Evolutionary conservation across 352 stramenopile species (phyloP).

Genomic region (Plasmopara viticola): DNA sequence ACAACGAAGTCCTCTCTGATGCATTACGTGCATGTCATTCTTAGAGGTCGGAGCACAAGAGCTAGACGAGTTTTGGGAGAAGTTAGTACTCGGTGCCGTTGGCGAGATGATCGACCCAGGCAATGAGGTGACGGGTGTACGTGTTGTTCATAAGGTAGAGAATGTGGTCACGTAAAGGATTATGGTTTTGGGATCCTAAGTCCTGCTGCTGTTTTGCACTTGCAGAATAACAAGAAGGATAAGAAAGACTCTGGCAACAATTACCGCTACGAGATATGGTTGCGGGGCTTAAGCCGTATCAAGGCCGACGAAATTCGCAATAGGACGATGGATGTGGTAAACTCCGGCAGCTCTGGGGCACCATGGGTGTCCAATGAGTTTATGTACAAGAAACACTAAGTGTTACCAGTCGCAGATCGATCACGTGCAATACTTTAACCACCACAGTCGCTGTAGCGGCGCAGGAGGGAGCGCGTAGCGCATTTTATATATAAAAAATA

Average conservation of each 20-base stretch:
- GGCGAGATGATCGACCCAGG: slow-evolving; percentile 82
- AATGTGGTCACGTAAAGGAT: not conserved
- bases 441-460: not conserved
- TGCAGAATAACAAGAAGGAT: slow-evolving; percentile 83
- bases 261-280: slow-evolving; percentile 84
- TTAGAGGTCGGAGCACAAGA: slow-evolving; percentile 65
- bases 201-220: not conserved
- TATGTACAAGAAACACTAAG: slow-evolving; percentile 80
- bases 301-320: slow-evolving; percentile 71
- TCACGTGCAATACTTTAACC: slow-evolving; percentile 3
- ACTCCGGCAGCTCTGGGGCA: slow-evolving; percentile 41
- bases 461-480: slow-evolving; percentile 4
- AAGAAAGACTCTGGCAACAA: slow-evolving; percentile 79
- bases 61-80: slow-evolving; percentile 87
- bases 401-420: slow-evolving; percentile 14
- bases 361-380: slow-evolving; percentile 58
- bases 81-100: slow-evolving; percentile 85
- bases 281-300: slow-evolving; percentile 50
- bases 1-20: not conserved
- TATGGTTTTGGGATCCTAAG: not conserved
- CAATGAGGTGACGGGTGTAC: slow-evolving; percentile 87
- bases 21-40: slow-evolving; percentile 3
- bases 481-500: too few species aligned
- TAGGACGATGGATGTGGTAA: slow-evolving; percentile 62
- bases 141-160: slow-evolving; percentile 87